Conservation (phyloP, 208 protist genomes). For the Crithidia thermophila region DNA sequence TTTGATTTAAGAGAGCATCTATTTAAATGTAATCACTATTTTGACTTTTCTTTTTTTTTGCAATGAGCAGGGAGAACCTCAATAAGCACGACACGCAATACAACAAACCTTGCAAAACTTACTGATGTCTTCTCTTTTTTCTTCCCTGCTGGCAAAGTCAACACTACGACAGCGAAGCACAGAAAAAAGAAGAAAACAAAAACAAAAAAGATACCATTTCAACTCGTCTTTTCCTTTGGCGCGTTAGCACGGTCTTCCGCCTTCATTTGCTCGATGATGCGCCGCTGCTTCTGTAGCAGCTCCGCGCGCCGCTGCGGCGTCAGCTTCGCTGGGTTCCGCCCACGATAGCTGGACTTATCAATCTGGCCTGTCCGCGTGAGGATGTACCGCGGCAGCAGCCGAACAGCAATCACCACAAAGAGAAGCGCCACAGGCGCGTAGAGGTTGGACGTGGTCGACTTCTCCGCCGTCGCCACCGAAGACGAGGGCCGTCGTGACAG, state of each 20-base stretch:
- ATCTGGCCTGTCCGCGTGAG: slow-evolving; percentile 37
- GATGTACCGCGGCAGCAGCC: slow-evolving; percentile 41
- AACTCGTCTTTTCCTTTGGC: not conserved
- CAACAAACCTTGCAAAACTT: no score
- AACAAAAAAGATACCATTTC: not conserved
- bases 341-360: slow-evolving; percentile 26
- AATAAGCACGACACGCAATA: no score
- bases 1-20: no score
- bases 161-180: no score
- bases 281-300: slow-evolving; percentile 46
- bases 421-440: slow-evolving; percentile 36
- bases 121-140: no score
- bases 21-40: no score
- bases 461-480: not conserved
- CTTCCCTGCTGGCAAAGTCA: no score
- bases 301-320: slow-evolving; percentile 33
- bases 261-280: slow-evolving; percentile 76
- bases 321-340: slow-evolving; percentile 21
- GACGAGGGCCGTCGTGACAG: slow-evolving; percentile 15
- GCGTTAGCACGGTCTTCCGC: slow-evolving; percentile 38
- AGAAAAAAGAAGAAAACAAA: not conserved
- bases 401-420: slow-evolving; percentile 36
- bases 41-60: no score
- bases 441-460: not conserved
- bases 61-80: no score